These are phyloP conservation scores for Tanacetum coccineum DNA, from an alignment of 129 eudicot species.

Conservation along the genomic window DNA sequence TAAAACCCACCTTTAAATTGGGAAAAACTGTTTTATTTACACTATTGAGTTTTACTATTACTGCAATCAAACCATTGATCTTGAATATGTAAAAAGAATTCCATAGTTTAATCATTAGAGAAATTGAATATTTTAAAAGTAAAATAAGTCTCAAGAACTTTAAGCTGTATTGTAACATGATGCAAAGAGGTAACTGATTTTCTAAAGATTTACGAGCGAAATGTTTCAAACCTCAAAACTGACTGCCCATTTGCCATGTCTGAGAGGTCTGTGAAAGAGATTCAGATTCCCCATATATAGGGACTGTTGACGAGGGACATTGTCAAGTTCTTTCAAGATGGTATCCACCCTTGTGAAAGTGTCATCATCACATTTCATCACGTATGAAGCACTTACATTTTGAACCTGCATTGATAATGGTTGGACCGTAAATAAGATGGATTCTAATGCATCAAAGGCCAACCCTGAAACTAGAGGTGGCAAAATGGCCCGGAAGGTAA, in stretches of 20 bases:
- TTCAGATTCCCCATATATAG: constrained; percentile 93
- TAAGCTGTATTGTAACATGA: constrained; percentile 15
- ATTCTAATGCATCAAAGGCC: neutral
- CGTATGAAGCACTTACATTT: constrained; percentile 64
- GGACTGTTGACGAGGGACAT: constrained; percentile 39
- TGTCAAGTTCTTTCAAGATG: constrained; percentile 59
- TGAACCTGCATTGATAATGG: constrained; percentile 51
- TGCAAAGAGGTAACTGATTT: neutral
- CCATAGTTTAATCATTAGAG: neutral
- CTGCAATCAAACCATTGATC: constrained; percentile 1
- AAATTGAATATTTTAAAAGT: neutral
- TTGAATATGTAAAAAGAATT: neutral
- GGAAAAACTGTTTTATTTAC: neutral
- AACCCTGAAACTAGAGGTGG: neutral
- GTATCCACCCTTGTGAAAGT: constrained; percentile 75
- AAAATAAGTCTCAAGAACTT: neutral
- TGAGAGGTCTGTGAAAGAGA: constrained; percentile 81
- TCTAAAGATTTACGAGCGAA: neutral
- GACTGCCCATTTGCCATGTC: constrained; percentile 97
- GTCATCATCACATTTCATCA: constrained; percentile 96
- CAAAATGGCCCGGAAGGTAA: too few relatives aligned
- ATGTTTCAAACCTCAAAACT: constrained; percentile 61
- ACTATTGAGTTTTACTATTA: neutral
- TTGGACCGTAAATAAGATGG: constrained; percentile 10
- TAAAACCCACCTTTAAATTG: constrained; percentile 8